Conservation (phyloP, 306 rosid genomes). For the Castanea sativa region DNA sequence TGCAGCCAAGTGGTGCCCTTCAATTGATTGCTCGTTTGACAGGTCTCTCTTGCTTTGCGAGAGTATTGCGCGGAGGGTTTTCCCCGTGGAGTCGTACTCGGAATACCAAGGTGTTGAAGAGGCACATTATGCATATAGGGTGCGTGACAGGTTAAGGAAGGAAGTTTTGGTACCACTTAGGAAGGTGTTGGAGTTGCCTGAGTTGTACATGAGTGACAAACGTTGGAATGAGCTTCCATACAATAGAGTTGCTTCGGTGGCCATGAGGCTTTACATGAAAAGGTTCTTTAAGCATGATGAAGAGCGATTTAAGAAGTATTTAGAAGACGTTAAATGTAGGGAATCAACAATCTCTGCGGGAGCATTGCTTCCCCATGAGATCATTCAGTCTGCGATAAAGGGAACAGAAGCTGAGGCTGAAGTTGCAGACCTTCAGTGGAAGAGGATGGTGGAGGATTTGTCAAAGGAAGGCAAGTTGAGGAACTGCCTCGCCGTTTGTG, state of each 20-base stretch:
- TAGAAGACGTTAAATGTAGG: slow-evolving; percentile 42
- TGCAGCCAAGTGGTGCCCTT: slow-evolving; percentile 86
- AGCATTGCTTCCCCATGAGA: slow-evolving; percentile 68
- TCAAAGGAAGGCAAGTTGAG: slow-evolving; percentile 44
- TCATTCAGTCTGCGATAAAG: slow-evolving; percentile 12
- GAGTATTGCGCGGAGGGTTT: slow-evolving; percentile 55
- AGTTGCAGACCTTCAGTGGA: slow-evolving; percentile 75
- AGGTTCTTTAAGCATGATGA: slow-evolving; percentile 51
- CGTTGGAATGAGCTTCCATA: slow-evolving; percentile 52
- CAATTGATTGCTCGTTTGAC: slow-evolving; percentile 64
- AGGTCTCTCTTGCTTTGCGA: slow-evolving; percentile 59
- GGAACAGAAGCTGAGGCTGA: neutral
- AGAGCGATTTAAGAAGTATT: slow-evolving; percentile 44
- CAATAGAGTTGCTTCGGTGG: slow-evolving; percentile 63
- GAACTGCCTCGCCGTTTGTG: slow-evolving; percentile 52
- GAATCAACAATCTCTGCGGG: slow-evolving; percentile 53
- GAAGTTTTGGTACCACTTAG: slow-evolving; percentile 59
- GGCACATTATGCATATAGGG: slow-evolving; percentile 63
- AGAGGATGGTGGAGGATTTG: slow-evolving; percentile 59
- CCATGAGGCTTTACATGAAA: slow-evolving; percentile 51
- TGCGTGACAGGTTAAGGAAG: slow-evolving; percentile 67
- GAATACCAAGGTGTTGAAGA: slow-evolving; percentile 65
- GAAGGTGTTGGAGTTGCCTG: slow-evolving; percentile 65
- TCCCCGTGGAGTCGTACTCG: slow-evolving; percentile 35
- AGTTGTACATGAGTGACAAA: slow-evolving; percentile 62